phyloP scores from a whole-genome alignment of 164 flowering plant genomes.

The Dillenia turbinata region DNA sequence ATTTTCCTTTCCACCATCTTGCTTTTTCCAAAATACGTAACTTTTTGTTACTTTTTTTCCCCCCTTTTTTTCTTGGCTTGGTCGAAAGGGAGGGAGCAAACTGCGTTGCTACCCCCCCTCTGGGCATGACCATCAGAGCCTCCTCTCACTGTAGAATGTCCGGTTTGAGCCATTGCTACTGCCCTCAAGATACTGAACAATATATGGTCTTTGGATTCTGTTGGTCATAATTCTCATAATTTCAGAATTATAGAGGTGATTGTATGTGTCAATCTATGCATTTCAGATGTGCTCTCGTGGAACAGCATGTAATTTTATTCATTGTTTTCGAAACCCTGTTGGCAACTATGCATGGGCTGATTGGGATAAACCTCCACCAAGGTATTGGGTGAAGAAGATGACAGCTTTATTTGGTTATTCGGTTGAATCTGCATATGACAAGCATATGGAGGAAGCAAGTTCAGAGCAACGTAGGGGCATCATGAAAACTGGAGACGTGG shows the following conservation, averaged over 20 bases:
- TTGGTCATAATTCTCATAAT: too few relatives aligned
- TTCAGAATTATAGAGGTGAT: too few relatives aligned
- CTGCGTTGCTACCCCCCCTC: too few relatives aligned
- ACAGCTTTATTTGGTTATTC: constrained; percentile 72
- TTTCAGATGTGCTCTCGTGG: constrained; percentile 87
- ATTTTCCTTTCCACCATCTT: neutral
- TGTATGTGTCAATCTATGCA: too few relatives aligned
- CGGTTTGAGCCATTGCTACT: too few relatives aligned
- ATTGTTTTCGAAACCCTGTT: constrained; percentile 94
- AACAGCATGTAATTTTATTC: constrained; percentile 86
- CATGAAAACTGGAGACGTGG: constrained; percentile 8
- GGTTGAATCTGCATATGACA: constrained; percentile 34
- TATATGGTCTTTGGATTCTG: too few relatives aligned
- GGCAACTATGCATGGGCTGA: constrained; percentile 99
- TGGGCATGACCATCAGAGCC: too few relatives aligned
- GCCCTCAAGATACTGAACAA: too few relatives aligned
- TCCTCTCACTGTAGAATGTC: too few relatives aligned
- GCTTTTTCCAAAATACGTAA: neutral
- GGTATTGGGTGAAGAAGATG: constrained; percentile 76
- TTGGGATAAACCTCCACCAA: constrained; percentile 91
- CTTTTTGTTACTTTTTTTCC: neutral
- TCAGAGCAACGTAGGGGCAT: constrained; percentile 17
- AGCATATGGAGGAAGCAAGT: constrained; percentile 23
- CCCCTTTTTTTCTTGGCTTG: constrained; percentile 1
- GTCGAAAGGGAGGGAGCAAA: too few relatives aligned